Conservation (phyloP, 345 rosid species). For the Melastoma malabathricum region DNA sequence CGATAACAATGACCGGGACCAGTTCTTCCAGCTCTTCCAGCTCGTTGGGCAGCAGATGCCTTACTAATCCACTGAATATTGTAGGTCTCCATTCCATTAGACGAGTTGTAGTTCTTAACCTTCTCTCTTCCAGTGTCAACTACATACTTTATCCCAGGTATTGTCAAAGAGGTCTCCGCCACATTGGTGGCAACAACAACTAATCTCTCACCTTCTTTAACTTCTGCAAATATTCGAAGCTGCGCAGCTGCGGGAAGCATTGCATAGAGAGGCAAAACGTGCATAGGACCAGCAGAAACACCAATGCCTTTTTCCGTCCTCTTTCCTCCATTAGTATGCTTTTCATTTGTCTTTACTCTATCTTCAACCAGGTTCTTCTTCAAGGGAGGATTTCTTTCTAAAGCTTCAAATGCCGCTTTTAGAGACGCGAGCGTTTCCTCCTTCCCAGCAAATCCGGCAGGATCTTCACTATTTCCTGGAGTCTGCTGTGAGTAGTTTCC, state of each 20-base stretch:
- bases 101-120: slow-evolving; percentile 57
- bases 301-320: slow-evolving; percentile 16
- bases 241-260: slow-evolving; percentile 84
- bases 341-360: slow-evolving; percentile 15
- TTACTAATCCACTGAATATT: slow-evolving; percentile 83
- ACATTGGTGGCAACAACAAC: slow-evolving; percentile 94
- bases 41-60: slow-evolving; percentile 90
- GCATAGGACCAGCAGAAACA: slow-evolving; percentile 19
- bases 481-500: slow-evolving; percentile 14
- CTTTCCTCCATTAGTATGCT: slow-evolving; percentile 9
- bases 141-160: slow-evolving; percentile 88
- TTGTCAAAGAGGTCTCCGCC: slow-evolving; percentile 89
- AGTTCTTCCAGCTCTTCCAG: slow-evolving; percentile 96
- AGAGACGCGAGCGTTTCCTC: slow-evolving; percentile 42
- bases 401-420: slow-evolving; percentile 61
- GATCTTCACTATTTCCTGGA: slow-evolving; percentile 14
- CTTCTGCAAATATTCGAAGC: slow-evolving; percentile 63
- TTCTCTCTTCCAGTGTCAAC: slow-evolving; percentile 92
- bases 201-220: slow-evolving; percentile 69
- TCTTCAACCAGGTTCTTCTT: slow-evolving; percentile 4
- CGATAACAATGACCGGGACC: slow-evolving; percentile 93
- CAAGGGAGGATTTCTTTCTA: slow-evolving; percentile 27
- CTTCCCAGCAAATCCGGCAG: slow-evolving; percentile 19
- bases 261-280: slow-evolving; percentile 80
- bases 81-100: slow-evolving; percentile 65